Conservation (phyloP, 495 filamentous ascomycete genomes). For the Podospora comata region DNA sequence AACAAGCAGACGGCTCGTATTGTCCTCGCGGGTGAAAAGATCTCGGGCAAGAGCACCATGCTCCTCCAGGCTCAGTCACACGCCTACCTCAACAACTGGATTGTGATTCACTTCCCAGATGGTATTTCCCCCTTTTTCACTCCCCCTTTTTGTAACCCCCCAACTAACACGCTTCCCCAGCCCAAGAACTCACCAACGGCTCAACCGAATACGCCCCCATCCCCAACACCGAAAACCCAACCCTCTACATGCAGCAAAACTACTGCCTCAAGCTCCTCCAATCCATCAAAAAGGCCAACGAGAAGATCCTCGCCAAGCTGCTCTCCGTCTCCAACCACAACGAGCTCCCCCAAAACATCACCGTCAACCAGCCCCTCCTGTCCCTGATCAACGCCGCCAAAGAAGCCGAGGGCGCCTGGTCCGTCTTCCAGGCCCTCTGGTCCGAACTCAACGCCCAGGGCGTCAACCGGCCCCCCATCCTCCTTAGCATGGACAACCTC, state of each 20-base stretch:
- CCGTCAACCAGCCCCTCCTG: constrained; percentile 60
- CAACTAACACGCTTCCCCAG: constrained; percentile 44
- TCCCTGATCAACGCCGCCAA: constrained; percentile 66
- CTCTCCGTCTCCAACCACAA: constrained; percentile 58
- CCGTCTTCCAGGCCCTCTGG: constrained; percentile 79
- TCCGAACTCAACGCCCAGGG: constrained; percentile 60
- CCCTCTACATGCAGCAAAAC: constrained; percentile 70
- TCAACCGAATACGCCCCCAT: constrained; percentile 76
- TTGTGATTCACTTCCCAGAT: constrained; percentile 89
- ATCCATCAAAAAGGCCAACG: constrained; percentile 69
- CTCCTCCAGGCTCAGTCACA: constrained; percentile 81
- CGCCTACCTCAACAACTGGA: constrained; percentile 78
- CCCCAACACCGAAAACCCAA: constrained; percentile 43
- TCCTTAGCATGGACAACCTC: constrained; percentile 76
- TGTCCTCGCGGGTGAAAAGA: constrained; percentile 69
- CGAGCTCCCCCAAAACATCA: constrained; percentile 54
- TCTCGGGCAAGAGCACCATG: constrained; percentile 80
- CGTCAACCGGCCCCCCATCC: constrained; percentile 69
- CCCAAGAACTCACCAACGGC: constrained; percentile 73
- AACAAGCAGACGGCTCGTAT: constrained; percentile 59
- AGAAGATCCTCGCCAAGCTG: constrained; percentile 56
- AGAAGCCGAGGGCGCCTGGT: constrained; percentile 73
- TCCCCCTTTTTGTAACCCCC: background rate
- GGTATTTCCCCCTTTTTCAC: constrained; percentile 44
- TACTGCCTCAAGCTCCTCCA: constrained; percentile 70